Conservation (phyloP, 1,284 basidiomycete genomes). For the Irpex rosettiformis region DNA sequence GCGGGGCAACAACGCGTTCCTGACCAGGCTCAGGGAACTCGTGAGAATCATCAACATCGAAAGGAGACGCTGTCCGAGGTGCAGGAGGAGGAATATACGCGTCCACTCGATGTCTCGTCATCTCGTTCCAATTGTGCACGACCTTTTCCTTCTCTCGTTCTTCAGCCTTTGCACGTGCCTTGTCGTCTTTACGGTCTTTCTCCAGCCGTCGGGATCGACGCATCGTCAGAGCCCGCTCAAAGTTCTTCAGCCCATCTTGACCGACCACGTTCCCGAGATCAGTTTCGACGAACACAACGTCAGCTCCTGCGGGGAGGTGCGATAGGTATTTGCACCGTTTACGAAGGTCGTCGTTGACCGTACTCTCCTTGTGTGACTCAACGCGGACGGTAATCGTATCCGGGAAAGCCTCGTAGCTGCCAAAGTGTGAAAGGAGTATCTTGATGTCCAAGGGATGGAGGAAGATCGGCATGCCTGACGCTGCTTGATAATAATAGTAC, state of each 20-base stretch:
- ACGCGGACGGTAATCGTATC: slow-evolving; percentile 77
- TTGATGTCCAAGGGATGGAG: slow-evolving; percentile 95
- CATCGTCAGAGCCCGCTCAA: slow-evolving; percentile 75
- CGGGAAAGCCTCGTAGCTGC: slow-evolving; percentile 83
- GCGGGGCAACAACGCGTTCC: slow-evolving; percentile 10
- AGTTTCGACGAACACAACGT: slow-evolving; percentile 93
- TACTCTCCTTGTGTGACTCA: slow-evolving; percentile 73
- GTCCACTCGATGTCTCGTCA: slow-evolving; percentile 17
- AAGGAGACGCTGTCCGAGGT: slow-evolving; percentile 16
- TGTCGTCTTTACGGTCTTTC: slow-evolving; percentile 79
- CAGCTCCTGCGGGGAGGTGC: slow-evolving; percentile 88
- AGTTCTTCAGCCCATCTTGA: slow-evolving; percentile 66
- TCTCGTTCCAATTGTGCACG: slow-evolving; percentile 22
- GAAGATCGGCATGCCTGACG: slow-evolving; percentile 89
- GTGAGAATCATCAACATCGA: slow-evolving; percentile 29
- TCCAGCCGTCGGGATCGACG: slow-evolving; percentile 76
- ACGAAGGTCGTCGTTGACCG: slow-evolving; percentile 88
- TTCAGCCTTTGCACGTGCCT: slow-evolving; percentile 76
- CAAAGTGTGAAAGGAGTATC: slow-evolving; percentile 85
- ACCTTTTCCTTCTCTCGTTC: slow-evolving; percentile 60
- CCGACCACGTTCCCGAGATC: slow-evolving; percentile 79
- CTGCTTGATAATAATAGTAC: slow-evolving; percentile 96
- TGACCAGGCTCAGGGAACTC: slow-evolving; percentile 19
- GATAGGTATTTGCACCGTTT: slow-evolving; percentile 94
- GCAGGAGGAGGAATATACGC: slow-evolving; percentile 19